Conservation (phyloP, 495 filamentous ascomycete species). For the Xylaria curta region DNA sequence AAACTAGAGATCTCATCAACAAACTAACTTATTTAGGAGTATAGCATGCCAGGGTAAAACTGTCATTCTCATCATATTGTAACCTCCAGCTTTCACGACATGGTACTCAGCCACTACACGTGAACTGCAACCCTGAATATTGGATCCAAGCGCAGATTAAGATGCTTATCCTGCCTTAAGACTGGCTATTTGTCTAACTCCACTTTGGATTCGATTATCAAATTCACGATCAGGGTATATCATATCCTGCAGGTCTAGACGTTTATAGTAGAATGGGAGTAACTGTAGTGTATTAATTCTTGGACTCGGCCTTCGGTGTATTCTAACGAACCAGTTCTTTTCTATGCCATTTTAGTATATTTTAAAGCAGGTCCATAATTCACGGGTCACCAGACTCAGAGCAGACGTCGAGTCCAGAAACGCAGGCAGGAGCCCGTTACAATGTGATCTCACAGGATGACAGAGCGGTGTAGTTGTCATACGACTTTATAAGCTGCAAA, state of each 20-base stretch:
- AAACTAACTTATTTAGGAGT: not conserved
- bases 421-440: not conserved
- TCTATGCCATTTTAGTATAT: not conserved
- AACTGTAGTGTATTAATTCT: not conserved
- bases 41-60: not conserved
- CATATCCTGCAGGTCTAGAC: not conserved
- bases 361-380: not conserved
- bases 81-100: not conserved
- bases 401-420: not conserved
- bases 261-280: not conserved
- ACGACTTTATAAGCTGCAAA: not conserved
- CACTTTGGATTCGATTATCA: not conserved
- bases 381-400: not conserved
- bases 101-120: not conserved
- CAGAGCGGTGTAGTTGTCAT: not conserved
- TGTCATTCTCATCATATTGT: not conserved
- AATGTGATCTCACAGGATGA: not conserved
- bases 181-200: not conserved
- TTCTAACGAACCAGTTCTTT: not conserved
- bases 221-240: not conserved
- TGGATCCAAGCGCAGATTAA: not conserved
- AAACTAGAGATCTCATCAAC: not conserved
- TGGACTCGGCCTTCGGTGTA: not conserved
- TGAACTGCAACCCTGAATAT: not conserved
- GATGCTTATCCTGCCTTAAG: not conserved